Evolutionary conservation across 768 basidiomycete genomes (phyloP), one percentile per base, ranked within the genome.

Genomic region (Lentinula sp.): DNA sequence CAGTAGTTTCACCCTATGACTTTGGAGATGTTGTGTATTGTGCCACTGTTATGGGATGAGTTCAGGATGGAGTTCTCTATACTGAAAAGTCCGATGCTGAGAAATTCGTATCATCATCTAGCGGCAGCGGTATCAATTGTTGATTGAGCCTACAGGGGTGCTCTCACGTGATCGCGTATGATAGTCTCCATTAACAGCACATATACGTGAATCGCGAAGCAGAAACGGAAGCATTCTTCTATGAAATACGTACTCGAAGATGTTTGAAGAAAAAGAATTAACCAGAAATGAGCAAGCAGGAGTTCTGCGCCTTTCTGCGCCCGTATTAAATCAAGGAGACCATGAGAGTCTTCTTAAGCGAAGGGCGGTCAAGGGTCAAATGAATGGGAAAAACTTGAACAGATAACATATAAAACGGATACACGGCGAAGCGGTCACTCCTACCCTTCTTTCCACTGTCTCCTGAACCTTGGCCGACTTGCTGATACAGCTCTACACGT

Each of bases 281-380:
- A 48, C 6, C 1, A 21, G 21, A 48, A 6, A 21, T n/a, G 46
- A 45, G n/a, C 15, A 45, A 15, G 16, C 16, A 45, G 18, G 46
- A 48, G 21, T 21, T 48, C 11, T 11, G 46, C 18, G 46, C 21
- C 42, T 13, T 48, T 48, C 21, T 23, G 46, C 18, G 46, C 21
- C 42, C 13, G 13, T 15, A 23, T 4, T 18, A 9, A 48, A 48
- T 21, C 18, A 48, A 48, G 46, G 46, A 48, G 46, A 48, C 8
- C 46, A 48, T 48, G 46, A 48, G 50, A 52, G 50, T 52, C n/a
- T 52, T 52, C 34, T 35, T 52, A 52, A 52, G 50, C 50, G 50
- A 52, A 35, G 50, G 28, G 28, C 28, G 31, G 23, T 10, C 21
- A 50, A 50, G 48, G 50, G 50, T 52, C 50, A 13, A 52, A 31